These are phyloP conservation scores for Tuber brumale DNA, from an alignment of 495 filamentous ascomycete genomes.

Conservation along the genomic window DNA sequence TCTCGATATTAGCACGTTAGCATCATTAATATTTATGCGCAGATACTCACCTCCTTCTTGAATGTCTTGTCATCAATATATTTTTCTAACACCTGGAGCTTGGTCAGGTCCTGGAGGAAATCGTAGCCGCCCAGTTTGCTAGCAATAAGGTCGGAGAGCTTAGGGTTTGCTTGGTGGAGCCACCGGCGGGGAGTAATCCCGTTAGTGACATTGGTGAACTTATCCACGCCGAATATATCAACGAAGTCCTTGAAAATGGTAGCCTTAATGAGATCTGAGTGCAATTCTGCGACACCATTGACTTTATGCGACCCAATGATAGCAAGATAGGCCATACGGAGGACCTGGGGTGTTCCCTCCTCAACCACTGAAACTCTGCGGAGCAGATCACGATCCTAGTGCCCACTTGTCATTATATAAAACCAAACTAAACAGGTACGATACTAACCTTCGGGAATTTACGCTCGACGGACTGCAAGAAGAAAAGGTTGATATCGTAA, in stretches of 20 bases:
- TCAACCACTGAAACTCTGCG: conserved; percentile 88
- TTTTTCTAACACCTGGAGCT: conserved; percentile 72
- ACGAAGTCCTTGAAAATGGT: conserved; percentile 99
- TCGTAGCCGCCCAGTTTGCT: conserved; percentile 74
- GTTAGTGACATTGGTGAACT: conserved; percentile 98
- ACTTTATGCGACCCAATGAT: conserved; percentile 98
- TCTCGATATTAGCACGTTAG: conserved; percentile 15
- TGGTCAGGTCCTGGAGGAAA: conserved; percentile 81
- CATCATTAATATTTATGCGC: conserved; percentile 56
- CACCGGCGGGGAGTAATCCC: conserved; percentile 91
- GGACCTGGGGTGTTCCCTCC: conserved; percentile 94
- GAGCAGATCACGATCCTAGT: conserved; percentile 68
- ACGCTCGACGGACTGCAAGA: conserved; percentile 82
- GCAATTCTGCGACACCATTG: conserved; percentile 94
- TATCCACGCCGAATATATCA: conserved; percentile 83
- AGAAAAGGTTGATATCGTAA: conserved; percentile 94
- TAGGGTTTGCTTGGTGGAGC: conserved; percentile 95
- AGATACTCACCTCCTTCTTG: conserved; percentile 80
- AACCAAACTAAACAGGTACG: background rate
- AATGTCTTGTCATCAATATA: conserved; percentile 80
- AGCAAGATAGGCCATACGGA: conserved; percentile 91
- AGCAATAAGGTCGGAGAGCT: conserved; percentile 83
- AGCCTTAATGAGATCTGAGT: conserved; percentile 92
- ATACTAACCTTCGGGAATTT: conserved; percentile 61
- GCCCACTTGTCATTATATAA: background rate